phyloP scores from a whole-genome alignment of 1,139 yeast genomes.

The Candida gigantensis region DNA sequence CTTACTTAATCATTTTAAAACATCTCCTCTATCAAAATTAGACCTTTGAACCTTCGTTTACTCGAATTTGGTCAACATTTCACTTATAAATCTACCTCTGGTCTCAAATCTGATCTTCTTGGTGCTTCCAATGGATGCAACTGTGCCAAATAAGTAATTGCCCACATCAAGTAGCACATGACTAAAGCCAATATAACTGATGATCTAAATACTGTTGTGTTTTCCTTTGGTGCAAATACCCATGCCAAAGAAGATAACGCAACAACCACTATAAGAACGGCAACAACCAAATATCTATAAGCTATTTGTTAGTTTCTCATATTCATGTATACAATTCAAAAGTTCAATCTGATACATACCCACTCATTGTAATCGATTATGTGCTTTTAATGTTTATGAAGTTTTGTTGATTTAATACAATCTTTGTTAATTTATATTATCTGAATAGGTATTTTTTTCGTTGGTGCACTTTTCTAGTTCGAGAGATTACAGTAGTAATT shows the following conservation, averaged over 20 bases:
- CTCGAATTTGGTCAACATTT: too few species aligned
- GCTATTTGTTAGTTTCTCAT: slow-evolving; percentile 15
- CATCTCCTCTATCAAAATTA: too few species aligned
- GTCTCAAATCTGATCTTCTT: slow-evolving; percentile 75
- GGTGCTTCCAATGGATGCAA: slow-evolving; percentile 83
- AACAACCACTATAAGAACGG: slow-evolving; percentile 61
- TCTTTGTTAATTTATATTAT: slow-evolving; percentile 27
- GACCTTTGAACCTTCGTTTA: too few species aligned
- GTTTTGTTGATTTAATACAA: too few species aligned
- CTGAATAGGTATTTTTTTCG: slow-evolving; percentile 3
- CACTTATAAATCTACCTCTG: slow-evolving; percentile 49
- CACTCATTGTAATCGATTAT: slow-evolving; percentile 21
- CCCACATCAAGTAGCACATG: slow-evolving; percentile 96
- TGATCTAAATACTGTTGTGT: slow-evolving; percentile 82
- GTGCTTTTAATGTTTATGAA: slow-evolving; percentile 1
- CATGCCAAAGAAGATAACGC: slow-evolving; percentile 63
- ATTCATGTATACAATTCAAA: neutral
- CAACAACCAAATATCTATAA: slow-evolving; percentile 73
- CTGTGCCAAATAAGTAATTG: slow-evolving; percentile 79
- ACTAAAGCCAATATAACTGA: slow-evolving; percentile 79
- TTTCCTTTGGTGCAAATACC: slow-evolving; percentile 62
- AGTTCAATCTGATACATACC: slow-evolving; percentile 18
- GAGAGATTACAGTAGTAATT: too few species aligned
- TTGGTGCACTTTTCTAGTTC: slow-evolving; percentile 1
- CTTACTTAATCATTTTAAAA: too few species aligned